Percentiles rank a stretch among this genome's conserved stretches.
These are phyloP conservation scores for Calonectria multiphialidica DNA, from an alignment of 2,329 filamentous ascomycete species.

Conservation along the genomic window DNA sequence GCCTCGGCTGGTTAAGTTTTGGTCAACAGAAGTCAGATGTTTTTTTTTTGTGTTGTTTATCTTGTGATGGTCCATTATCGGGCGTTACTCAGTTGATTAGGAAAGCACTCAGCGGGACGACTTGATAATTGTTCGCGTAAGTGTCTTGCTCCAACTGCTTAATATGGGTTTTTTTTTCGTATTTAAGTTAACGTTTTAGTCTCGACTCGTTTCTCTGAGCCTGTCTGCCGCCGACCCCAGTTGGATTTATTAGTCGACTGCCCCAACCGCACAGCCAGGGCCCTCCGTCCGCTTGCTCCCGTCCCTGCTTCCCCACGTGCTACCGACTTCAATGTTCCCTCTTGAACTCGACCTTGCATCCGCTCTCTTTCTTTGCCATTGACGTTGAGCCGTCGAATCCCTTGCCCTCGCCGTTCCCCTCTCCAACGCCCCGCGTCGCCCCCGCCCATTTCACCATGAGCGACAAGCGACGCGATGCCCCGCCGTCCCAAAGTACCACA, in stretches of 20 bases:
- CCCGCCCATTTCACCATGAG: constrained; percentile 45
- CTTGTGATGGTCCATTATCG: neutral
- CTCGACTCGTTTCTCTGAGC: neutral
- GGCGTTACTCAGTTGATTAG: neutral
- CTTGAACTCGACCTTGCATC: constrained; percentile 23
- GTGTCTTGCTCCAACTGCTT: neutral
- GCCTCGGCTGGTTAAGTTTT: constrained; percentile 13
- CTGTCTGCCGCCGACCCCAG: constrained; percentile 14
- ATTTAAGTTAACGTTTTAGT: constrained; percentile 2
- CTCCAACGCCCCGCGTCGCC: constrained; percentile 11
- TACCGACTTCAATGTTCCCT: constrained; percentile 21
- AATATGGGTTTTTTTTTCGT: neutral
- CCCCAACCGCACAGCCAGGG: constrained; percentile 1
- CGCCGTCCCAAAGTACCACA: constrained; percentile 38
- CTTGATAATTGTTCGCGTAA: neutral
- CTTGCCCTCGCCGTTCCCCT: neutral
- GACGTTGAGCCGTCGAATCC: constrained; percentile 24
- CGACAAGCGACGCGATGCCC: constrained; percentile 49
- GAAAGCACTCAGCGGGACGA: neutral
- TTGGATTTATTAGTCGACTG: neutral
- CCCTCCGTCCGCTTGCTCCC: neutral
- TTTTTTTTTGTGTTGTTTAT: constrained; percentile 10
- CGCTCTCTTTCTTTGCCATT: constrained; percentile 33
- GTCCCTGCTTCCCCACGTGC: constrained; percentile 20
- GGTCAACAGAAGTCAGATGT: constrained; percentile 1